Evolutionary conservation across 345 rosid genomes (phyloP), one percentile per base, ranked within the genome.

Genomic region (Hirschfeldia incana): DNA sequence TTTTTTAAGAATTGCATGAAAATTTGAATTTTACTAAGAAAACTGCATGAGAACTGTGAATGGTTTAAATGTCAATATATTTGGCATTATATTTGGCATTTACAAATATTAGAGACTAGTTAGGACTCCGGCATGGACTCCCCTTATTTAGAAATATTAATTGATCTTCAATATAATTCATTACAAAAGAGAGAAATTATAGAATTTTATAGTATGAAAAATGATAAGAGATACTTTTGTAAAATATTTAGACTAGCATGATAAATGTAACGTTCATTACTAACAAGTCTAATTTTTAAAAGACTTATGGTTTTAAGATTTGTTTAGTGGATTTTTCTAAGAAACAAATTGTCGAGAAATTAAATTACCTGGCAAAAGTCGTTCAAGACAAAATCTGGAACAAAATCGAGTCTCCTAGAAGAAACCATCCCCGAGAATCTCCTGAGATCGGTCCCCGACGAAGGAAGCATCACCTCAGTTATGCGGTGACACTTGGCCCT

Each of bases 401-500:
- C 59, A 73, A 82, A 74, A 21, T 51, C 49, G 37, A 86, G 75
- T 6, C 4, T 76, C 55, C 60, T 78, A 83, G 67, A 71, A 77
- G 70, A 62, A 1, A 94, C 79, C 33, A 94, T 61, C 15, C 77
- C 80, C 5, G 85, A 59, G 76, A 87, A 73, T 61, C 87, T 76
- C 81, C 94, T 77, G 66, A 92, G 49, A 65, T 88, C 87, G 3
- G 83, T 74, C 0, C 87, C 87, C 0, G 84, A 77, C 0, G 85
- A 82, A 6, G 98, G 97, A 75, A 94, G 67, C 94, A 94, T 81
- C 60, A 93, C 84, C 39, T 91, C 86, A 69, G 81, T 84, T 0
- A 89, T 59, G 0, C 44, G 51, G 9, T 76, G 82, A 49, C 80
- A 9, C 6, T 84, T 82, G 0, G 88, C 92, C 77, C 83, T 88